Evolutionary conservation across 495 filamentous ascomycete genomes (phyloP), one percentile per base, ranked within the genome.

Genomic region (Xylaria palmicola): DNA sequence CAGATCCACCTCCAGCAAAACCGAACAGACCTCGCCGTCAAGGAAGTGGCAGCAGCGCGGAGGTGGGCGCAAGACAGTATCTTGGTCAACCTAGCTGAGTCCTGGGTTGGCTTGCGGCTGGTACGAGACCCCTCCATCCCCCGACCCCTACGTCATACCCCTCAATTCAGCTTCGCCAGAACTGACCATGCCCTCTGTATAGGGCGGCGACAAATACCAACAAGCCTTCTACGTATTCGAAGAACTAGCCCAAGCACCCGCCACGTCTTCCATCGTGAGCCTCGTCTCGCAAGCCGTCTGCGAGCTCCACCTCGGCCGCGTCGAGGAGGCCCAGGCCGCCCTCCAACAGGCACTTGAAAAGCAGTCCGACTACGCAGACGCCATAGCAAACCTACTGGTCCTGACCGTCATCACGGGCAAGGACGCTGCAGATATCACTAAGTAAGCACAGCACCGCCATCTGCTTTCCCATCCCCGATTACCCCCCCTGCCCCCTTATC

Each of bases 171-270:
- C 20, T 17, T n/a, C 7, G 39, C n/a, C n/a, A n/a, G n/a, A n/a
- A 24, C 36, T 54, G 50, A 66, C 36, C 8, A 48, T 48, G 40
- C 63, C 45, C 47, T 34, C 36, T 4, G 58, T 26, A 43, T 51
- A 95, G 90, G 94, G 94, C 69, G 92, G 92, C 62, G 93, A 97
- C 63, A 92, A 90, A 74, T 98, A 98, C 79, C 94, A 98, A 74
- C 89, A 91, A 65, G 89, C 93, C 36, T 98, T 94, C 79, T 98
- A 98, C 82, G 93, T 98, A 65, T 98, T 91, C 71, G 93, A 97
- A 76, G 94, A 98, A 74, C 86, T 98, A 39, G 94, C 94, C 20
- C 89, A 95, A 73, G 86, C 89, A 22, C 88, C 91, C 17, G 84
- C 88, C 51, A 86, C 87, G 34, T 83, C 87, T 6, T 85, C 89